A percentile compares a stretch with the other conserved stretches of the same genome.
These are phyloP conservation scores for Alternaria hordeiaustralica DNA, from an alignment of 2,329 filamentous ascomycete species.

Conservation along the genomic window DNA sequence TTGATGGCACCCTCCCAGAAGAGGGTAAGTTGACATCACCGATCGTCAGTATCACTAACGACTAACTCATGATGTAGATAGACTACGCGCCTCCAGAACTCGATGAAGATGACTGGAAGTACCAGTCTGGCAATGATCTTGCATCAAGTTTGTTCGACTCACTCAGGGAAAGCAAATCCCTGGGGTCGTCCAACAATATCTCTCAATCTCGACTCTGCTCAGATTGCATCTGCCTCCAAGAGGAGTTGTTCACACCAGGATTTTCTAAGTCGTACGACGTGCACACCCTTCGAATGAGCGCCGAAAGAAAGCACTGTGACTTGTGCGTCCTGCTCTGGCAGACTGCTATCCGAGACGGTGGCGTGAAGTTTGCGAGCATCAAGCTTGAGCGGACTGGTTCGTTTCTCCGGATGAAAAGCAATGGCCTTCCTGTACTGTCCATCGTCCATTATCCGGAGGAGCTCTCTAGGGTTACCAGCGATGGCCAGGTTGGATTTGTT, in stretches of 20 bases:
- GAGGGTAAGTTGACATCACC: not conserved
- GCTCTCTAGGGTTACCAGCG: not conserved
- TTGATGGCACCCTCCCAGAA: not conserved
- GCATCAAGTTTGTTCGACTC: not conserved
- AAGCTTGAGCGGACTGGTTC: not conserved
- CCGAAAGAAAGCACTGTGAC: not conserved
- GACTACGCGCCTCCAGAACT: constrained; percentile 4
- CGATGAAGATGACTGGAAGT: constrained; percentile 6
- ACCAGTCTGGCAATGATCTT: not conserved
- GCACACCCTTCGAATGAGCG: not conserved
- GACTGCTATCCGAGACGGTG: not conserved
- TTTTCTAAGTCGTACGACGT: not conserved
- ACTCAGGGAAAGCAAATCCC: not conserved
- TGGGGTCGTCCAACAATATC: not conserved
- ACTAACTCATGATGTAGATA: not conserved
- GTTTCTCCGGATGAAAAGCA: not conserved
- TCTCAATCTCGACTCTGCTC: not conserved
- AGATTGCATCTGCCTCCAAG: not conserved
- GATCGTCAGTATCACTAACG: not conserved
- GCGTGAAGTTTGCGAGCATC: not conserved
- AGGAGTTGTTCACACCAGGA: not conserved
- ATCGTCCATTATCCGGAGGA: not conserved
- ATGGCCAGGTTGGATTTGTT: constrained; percentile 12
- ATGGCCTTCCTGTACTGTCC: not conserved
- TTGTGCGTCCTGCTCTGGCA: not conserved